phyloP scores from a whole-genome alignment of 2,329 filamentous ascomycete species.

The Biscogniauxia marginata region DNA sequence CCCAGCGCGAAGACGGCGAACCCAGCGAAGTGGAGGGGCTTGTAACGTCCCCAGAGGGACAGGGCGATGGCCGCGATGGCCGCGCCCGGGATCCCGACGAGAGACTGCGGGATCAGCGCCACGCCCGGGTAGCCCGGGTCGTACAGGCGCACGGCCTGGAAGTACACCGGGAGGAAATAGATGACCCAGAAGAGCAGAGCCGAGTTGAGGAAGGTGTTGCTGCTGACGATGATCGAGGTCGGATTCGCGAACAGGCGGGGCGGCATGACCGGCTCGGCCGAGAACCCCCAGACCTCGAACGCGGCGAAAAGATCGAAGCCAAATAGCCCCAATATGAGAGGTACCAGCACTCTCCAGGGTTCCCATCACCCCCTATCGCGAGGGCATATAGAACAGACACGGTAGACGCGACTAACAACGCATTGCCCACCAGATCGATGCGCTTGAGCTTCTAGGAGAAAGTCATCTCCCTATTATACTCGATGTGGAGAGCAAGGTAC shows the following conservation, averaged over 20 bases:
- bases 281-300: too few species aligned
- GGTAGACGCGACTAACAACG: not conserved
- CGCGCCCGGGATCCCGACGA: constrained; percentile 15
- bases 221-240: constrained; percentile 33
- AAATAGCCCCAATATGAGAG: constrained; percentile 12
- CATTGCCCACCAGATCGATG: not conserved
- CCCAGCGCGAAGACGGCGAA: constrained; percentile 33
- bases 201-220: constrained; percentile 36
- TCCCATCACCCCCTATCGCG: not conserved
- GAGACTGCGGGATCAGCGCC: constrained; percentile 18
- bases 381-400: not conserved
- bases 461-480: constrained; percentile 19
- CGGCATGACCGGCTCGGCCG: constrained; percentile 38
- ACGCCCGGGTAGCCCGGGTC: constrained; percentile 22
- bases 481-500: constrained; percentile 14
- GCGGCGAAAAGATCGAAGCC: constrained; percentile 9
- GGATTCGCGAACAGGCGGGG: constrained; percentile 42
- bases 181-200: constrained; percentile 34
- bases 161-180: constrained; percentile 44
- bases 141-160: constrained; percentile 38
- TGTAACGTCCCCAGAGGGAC: constrained; percentile 20
- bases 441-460: not conserved
- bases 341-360: too few species aligned
- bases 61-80: constrained; percentile 22
- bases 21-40: constrained; percentile 23